Percentiles rank a stretch among this genome's conserved stretches.
Evolutionary conservation across 2,329 filamentous ascomycete species (phyloP).

Genomic region (Botrytis medusae): DNA sequence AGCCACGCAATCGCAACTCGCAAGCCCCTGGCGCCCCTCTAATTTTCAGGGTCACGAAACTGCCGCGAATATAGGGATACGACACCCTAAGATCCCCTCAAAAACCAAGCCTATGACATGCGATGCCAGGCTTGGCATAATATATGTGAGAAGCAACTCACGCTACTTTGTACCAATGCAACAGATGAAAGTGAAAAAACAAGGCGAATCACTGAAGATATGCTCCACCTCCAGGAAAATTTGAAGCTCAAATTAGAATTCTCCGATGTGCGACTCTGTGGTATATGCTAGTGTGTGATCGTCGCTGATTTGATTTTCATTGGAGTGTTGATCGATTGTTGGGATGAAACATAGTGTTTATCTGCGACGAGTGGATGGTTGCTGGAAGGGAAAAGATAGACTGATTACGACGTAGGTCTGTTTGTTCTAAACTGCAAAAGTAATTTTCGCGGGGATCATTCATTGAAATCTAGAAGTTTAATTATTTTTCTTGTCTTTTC

Average conservation of each 20-base stretch:
- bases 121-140: neutral
- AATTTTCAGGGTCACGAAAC: constrained; percentile 8
- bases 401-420: neutral
- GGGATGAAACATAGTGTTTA: neutral
- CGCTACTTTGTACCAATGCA: neutral
- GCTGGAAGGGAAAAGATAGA: neutral
- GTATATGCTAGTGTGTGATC: neutral
- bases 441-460: too few relatives aligned
- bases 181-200: neutral
- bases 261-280: neutral
- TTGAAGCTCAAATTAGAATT: neutral
- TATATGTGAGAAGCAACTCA: neutral
- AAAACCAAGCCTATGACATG: neutral
- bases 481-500: neutral
- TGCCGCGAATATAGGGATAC: neutral
- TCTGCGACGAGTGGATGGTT: neutral
- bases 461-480: neutral
- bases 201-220: neutral
- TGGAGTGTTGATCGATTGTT: neutral
- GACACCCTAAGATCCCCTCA: neutral
- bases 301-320: neutral
- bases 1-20: neutral
- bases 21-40: neutral
- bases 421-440: neutral
- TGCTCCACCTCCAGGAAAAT: neutral